Evolutionary conservation across 805 yeast species (phyloP), one percentile per base, ranked within the genome.

Genomic region (Naumovozyma baii): DNA sequence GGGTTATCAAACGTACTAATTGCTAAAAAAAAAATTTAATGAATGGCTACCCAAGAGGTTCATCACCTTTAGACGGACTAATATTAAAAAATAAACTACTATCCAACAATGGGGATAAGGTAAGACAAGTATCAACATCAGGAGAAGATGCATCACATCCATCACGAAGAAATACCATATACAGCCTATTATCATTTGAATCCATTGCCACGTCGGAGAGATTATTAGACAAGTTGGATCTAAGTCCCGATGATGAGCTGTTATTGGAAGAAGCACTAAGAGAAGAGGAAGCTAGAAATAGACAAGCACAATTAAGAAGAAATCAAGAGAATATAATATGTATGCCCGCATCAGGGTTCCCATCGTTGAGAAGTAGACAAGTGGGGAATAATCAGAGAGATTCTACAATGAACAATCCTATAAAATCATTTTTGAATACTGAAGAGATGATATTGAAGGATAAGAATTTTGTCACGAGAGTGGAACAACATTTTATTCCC

Each of bases 261-360:
- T 38, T 59, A 5, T 38, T 60, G 25, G 54, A 57, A 36, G 50
- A 51, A 19, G 58, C 61, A 2, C 36, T 57, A 22, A 39, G 42
- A 25, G 53, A 51, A 36, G 52, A 50, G 18, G 48, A 48, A 22
- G 54, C 42, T 29, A 43, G 41, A 20, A 42, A 37, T n/a, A 14
- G 18, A 17, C 14, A 37, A 28, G 2, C 4, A 10, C 15, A 26
- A 8, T n/a, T n/a, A n/a, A n/a, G n/a, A n/a, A n/a, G n/a, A n/a
- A n/a, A n/a, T n/a, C n/a, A n/a, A 48, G 28, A 44, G 40, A 52
- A 50, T 8, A 37, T 43, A 9, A 28, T 55, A 9, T 58, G 62
- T 42, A 40, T 54, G 35, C 64, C 64, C 2, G 64, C 64, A 3
- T 52, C 61, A 1, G 53, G 50, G n/a, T 60, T 60, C 30, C 59